Conservation (phyloP, 2,329 filamentous ascomycete genomes). For the Pseudogymnoascus sp. region DNA sequence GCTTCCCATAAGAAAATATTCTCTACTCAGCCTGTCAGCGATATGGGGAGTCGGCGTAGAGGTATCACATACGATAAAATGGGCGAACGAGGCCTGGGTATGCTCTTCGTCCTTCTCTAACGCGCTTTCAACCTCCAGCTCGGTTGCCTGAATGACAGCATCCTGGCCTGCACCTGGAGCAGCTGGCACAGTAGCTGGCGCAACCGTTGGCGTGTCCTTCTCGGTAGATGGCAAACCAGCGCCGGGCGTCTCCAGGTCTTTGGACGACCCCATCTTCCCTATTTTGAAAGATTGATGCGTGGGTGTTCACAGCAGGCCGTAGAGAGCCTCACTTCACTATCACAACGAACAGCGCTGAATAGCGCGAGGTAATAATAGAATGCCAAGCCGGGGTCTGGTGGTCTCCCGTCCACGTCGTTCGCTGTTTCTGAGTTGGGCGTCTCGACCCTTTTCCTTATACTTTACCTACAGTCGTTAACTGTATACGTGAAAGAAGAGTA, state of each 20-base stretch:
- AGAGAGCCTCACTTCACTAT: neutral
- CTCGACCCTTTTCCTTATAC: neutral
- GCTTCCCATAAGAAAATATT: conserved; percentile 47
- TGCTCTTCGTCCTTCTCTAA: neutral
- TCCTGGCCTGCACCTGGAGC: neutral
- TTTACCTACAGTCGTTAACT: neutral
- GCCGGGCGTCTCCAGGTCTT: neutral
- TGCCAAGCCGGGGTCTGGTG: neutral
- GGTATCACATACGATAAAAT: neutral
- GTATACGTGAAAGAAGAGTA: neutral
- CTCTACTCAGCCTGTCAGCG: neutral
- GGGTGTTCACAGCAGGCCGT: neutral
- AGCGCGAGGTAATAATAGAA: neutral
- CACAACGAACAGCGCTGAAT: neutral
- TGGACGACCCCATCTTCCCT: neutral
- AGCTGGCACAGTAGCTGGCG: neutral
- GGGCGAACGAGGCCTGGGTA: neutral
- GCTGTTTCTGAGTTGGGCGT: neutral
- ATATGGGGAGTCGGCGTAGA: no score
- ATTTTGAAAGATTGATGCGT: neutral
- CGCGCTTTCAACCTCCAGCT: neutral
- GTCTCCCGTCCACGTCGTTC: neutral
- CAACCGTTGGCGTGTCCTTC: neutral
- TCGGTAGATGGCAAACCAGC: neutral
- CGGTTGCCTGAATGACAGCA: neutral